These are phyloP conservation scores for Podospora fimiseda DNA, from an alignment of 495 filamentous ascomycete species.

Conservation along the genomic window DNA sequence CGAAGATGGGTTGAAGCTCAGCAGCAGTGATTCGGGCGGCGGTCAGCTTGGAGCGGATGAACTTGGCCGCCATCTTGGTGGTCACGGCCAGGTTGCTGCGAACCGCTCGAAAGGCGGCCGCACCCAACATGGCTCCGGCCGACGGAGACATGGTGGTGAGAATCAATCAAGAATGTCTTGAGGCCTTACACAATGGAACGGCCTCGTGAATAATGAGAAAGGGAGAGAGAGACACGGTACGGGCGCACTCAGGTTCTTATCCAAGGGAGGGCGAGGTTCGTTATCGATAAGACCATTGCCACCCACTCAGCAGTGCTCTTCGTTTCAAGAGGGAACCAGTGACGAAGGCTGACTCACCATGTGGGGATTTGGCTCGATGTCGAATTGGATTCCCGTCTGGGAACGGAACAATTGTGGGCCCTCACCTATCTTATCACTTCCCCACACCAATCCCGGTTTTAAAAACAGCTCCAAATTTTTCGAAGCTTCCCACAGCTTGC, in stretches of 20 bases:
- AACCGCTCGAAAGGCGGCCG: constrained; percentile 61
- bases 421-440: constrained; percentile 17
- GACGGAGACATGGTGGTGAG: constrained; percentile 52
- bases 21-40: constrained; percentile 37
- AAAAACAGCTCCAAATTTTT: constrained; percentile 21
- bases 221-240: constrained; percentile 4
- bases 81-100: constrained; percentile 62
- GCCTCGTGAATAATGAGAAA: constrained; percentile 7
- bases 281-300: constrained; percentile 24
- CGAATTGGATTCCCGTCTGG: background rate
- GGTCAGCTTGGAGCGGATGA: constrained; percentile 54
- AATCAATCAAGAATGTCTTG: constrained; percentile 7
- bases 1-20: constrained; percentile 44
- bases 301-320: constrained; percentile 1
- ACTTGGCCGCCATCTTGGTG: constrained; percentile 40
- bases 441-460: constrained; percentile 22
- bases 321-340: background rate
- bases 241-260: constrained; percentile 19
- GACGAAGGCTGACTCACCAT: background rate
- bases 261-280: background rate
- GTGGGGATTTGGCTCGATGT: background rate
- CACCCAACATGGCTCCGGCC: constrained; percentile 61
- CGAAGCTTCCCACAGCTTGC: constrained; percentile 19
- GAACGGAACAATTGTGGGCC: background rate
- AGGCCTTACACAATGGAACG: constrained; percentile 5